Evolutionary conservation across 2,329 filamentous ascomycete species (phyloP), one percentile per base, ranked within the genome.

Genomic region (Xylaria sp.): DNA sequence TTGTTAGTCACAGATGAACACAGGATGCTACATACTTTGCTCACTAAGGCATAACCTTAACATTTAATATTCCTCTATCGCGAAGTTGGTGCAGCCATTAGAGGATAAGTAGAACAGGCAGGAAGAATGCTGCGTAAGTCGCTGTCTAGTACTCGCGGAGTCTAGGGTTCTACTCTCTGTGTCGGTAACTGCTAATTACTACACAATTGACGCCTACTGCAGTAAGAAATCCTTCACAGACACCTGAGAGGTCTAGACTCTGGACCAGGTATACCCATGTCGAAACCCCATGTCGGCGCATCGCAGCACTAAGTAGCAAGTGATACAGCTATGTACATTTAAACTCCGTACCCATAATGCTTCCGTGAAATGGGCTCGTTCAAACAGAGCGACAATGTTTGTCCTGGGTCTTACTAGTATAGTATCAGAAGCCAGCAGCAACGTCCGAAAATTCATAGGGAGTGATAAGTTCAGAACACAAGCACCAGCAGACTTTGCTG

Each of bases 241-340:
- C 51, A 20, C 51, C 23, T 15, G 23, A 54, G 10, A 18, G 51
- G 18, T 37, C 51, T 54, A 54, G 51, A 28, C 51, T 54, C 51
- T 54, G 34, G 51, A 28, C 51, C 37, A 10, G 34, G 34, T 37
- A 20, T 20, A 50, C 46, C 46, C 46, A 50, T 50, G 46, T 50
- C 46, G 20, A 12, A 25, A 15, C 18, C 28, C 51, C 51, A 54
- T 54, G 51, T 54, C 51, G 3, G 28, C n/a, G 28, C 28, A 54
- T 18, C 39, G 5, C 41, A 15, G 12, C 41, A 44, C 41, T 18
- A 18, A 13, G 41, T 15, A 13, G 41, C 15, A 13, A 44, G 13
- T 15, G 13, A 44, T 28, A 46, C 15, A 34, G 34, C 34, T 37
- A n/a, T n/a, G n/a, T n/a, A 37, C 34, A 37, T 37, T 1, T 10